Evolutionary conservation across 345 rosid species (phyloP), one percentile per base, ranked within the genome.

Genomic region (Passiflora organensis): DNA sequence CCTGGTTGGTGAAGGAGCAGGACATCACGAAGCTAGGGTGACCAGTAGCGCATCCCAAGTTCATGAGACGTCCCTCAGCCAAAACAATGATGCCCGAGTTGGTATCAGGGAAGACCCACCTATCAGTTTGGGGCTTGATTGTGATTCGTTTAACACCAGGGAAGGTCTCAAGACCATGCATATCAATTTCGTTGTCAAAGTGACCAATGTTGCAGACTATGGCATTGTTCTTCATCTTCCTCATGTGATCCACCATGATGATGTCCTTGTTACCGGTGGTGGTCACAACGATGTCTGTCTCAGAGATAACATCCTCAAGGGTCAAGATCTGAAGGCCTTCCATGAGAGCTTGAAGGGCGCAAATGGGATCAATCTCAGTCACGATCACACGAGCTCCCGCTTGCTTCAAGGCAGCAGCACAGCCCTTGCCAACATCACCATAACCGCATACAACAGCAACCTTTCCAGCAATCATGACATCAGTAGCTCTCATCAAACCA

Each of bases 341-440:
- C 97, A 87, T 87, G 3, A 83, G 76, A 61, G 95, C 97, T 58
- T 87, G 91, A 14, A 90, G 95, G 9, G 95, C 95, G 47, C 97
- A 90, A 21, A 89, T 89, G 23, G 95, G 97, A 71, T 89, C 97
- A 5, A 89, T 89, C 78, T 89, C 97, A 0, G 95, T 84, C 8
- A 86, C 95, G 0, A 89, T 79, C 17, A 86, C 95, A 5, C 90
- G 78, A 11, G 97, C 95, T 59, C 97, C 97, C 24, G 87, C 97
- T 18, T 83, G 89, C 66, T 90, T 90, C 79, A 90, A 42, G 55
- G 96, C 95, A 19, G 89, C 85, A 37, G 96, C 96, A 66, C 96
- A 90, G 44, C 95, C 97, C 89, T 90, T 90, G 50, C 96, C 97
- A 0, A 90, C 97, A 72, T 90, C 96, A 75, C 97, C 97, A n/a